A percentile compares a stretch with the other conserved stretches of the same genome.
These are phyloP conservation scores for Candida maris DNA, from an alignment of 805 yeast genomes.

Conservation along the genomic window DNA sequence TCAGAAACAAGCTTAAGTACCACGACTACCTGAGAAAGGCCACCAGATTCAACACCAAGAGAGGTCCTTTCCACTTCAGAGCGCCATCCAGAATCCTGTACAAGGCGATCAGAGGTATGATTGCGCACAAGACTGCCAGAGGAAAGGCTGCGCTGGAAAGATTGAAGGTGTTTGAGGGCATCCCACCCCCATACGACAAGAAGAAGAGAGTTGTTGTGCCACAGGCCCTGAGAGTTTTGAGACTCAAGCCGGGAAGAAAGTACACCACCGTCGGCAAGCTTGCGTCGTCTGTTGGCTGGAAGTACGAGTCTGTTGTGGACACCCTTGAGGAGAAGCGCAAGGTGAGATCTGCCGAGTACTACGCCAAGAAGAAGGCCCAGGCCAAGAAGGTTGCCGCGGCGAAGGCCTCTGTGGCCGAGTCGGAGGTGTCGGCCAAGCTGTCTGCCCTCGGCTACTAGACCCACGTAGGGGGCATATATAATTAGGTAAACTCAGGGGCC, in stretches of 20 bases:
- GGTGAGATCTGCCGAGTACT: slow-evolving; percentile 98
- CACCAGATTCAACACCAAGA: slow-evolving; percentile 96
- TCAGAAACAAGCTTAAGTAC: slow-evolving; percentile 99
- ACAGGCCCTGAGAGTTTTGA: slow-evolving; percentile 97
- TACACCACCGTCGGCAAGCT: slow-evolving; percentile 98
- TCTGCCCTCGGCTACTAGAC: slow-evolving; percentile 98
- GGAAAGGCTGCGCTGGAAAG: slow-evolving; percentile 99
- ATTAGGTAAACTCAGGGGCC: too few species aligned
- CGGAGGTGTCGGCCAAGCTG: slow-evolving; percentile 89
- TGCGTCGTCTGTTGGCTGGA: slow-evolving; percentile 98
- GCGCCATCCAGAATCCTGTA: slow-evolving; percentile 99
- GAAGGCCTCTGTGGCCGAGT: slow-evolving; percentile 78
- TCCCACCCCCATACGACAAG: slow-evolving; percentile 99
- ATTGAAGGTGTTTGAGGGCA: slow-evolving; percentile 99
- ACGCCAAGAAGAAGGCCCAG: slow-evolving; percentile 97
- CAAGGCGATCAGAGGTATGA: slow-evolving; percentile 99
- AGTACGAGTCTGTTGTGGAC: slow-evolving; percentile 97
- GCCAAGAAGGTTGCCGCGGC: slow-evolving; percentile 89
- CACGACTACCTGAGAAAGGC: slow-evolving; percentile 99
- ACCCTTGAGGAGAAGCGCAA: slow-evolving; percentile 99
- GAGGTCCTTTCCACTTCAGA: slow-evolving; percentile 99
- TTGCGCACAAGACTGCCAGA: slow-evolving; percentile 99
- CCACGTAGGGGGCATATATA: too few species aligned
- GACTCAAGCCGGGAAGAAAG: slow-evolving; percentile 99
- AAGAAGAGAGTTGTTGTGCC: slow-evolving; percentile 99